Evolutionary conservation across 345 rosid genomes (phyloP).

Genomic region (Corymbia maculata): DNA sequence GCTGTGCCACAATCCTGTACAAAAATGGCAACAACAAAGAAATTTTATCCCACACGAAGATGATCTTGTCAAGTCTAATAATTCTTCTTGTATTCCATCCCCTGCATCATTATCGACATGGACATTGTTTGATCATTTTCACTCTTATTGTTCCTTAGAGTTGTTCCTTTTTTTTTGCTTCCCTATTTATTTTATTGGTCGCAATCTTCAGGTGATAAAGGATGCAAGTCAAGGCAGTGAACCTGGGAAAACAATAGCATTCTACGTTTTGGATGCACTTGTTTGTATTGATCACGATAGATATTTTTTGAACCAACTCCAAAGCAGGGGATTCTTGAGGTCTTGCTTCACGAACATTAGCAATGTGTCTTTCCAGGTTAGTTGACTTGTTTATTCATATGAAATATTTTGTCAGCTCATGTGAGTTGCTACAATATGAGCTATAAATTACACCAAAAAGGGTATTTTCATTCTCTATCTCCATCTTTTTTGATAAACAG

Average conservation of each 20-base stretch:
- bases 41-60: neutral
- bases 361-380: slow-evolving; percentile 62
- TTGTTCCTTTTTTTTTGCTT: neutral
- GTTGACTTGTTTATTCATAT: neutral
- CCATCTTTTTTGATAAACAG: neutral
- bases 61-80: neutral
- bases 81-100: neutral
- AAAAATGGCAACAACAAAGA: neutral
- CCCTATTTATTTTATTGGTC: neutral
- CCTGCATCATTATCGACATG: neutral
- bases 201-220: slow-evolving; percentile 50
- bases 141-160: neutral
- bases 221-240: slow-evolving; percentile 91
- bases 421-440: neutral
- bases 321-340: slow-evolving; percentile 85
- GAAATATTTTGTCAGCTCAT: neutral
- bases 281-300: slow-evolving; percentile 79
- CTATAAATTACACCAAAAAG: neutral
- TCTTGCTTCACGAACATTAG: slow-evolving; percentile 66
- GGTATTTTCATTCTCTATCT: neutral
- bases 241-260: slow-evolving; percentile 80
- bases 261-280: slow-evolving; percentile 81
- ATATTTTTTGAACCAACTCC: slow-evolving; percentile 84
- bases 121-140: neutral
- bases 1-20: neutral